These are phyloP conservation scores for Cladophialophora exuberans DNA, from an alignment of 2,329 filamentous ascomycete genomes.

Conservation along the genomic window DNA sequence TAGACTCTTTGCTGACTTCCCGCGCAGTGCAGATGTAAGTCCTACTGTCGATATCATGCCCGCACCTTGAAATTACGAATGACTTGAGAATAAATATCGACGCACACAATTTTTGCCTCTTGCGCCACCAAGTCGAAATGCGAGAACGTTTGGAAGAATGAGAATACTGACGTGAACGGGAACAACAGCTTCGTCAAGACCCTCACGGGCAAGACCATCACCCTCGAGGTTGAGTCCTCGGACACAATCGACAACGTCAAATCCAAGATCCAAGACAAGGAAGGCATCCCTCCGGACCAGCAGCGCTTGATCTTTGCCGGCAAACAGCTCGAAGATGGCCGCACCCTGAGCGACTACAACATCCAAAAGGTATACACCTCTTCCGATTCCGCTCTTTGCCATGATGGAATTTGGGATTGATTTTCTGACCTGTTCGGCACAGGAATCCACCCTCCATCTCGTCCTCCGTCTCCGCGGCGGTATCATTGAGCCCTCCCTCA, in stretches of 20 bases:
- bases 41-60: slow-evolving; percentile 33
- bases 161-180: slow-evolving; percentile 5
- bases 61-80: slow-evolving; percentile 1
- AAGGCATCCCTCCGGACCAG: slow-evolving; percentile 96
- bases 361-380: slow-evolving; percentile 84
- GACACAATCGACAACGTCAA: slow-evolving; percentile 99
- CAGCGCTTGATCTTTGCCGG: slow-evolving; percentile 98
- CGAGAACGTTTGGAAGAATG: neutral
- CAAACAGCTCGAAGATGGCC: slow-evolving; percentile 98
- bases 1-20: slow-evolving; percentile 15
- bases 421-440: neutral
- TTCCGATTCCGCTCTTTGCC: neutral
- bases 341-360: slow-evolving; percentile 97
- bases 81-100: neutral
- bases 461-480: slow-evolving; percentile 98
- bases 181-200: slow-evolving; percentile 96
- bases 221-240: slow-evolving; percentile 97
- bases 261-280: slow-evolving; percentile 99
- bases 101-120: neutral
- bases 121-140: neutral
- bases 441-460: slow-evolving; percentile 98
- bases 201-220: slow-evolving; percentile 99
- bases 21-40: slow-evolving; percentile 86
- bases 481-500: slow-evolving; percentile 98
- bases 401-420: neutral